A percentile compares a stretch with the other conserved stretches of the same genome.
phyloP scores from a whole-genome alignment of 345 rosid species.

The Populus ilicifolia region DNA sequence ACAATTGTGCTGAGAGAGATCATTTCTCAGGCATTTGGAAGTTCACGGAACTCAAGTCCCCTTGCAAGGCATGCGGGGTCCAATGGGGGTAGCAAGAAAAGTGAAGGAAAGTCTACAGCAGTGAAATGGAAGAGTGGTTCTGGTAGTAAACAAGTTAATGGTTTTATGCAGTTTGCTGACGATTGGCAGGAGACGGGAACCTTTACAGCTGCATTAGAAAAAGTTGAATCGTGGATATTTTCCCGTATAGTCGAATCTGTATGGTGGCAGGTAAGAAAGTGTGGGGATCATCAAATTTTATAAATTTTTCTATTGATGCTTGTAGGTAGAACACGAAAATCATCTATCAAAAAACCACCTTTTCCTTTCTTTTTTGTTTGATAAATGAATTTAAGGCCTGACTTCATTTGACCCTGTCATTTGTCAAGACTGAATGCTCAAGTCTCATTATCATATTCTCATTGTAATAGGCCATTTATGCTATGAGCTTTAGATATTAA shows the following conservation, averaged over 20 bases:
- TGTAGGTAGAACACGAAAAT: neutral
- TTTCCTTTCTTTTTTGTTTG: neutral
- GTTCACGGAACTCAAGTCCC: constrained; percentile 37
- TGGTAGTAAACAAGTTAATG: constrained; percentile 35
- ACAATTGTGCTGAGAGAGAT: constrained; percentile 74
- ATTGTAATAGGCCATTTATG: neutral
- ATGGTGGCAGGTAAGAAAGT: constrained; percentile 90
- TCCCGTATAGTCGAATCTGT: constrained; percentile 87
- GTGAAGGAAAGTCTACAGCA: constrained; percentile 29
- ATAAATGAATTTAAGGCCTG: neutral
- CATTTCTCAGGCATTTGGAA: constrained; percentile 70
- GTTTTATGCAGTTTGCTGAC: constrained; percentile 43
- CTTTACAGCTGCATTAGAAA: constrained; percentile 64
- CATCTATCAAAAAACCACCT: neutral
- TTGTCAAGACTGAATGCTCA: neutral
- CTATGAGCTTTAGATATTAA: neutral
- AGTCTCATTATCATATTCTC: neutral
- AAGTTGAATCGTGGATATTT: constrained; percentile 86
- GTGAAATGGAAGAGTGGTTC: constrained; percentile 48
- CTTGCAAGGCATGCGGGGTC: constrained; percentile 41
- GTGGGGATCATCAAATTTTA: neutral
- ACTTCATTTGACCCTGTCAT: neutral
- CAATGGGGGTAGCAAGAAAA: constrained; percentile 45
- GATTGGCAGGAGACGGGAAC: constrained; percentile 98
- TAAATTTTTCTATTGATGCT: neutral